These are phyloP conservation scores for Septoria petroselini DNA, from an alignment of 2,329 filamentous ascomycete genomes.

Conservation along the genomic window DNA sequence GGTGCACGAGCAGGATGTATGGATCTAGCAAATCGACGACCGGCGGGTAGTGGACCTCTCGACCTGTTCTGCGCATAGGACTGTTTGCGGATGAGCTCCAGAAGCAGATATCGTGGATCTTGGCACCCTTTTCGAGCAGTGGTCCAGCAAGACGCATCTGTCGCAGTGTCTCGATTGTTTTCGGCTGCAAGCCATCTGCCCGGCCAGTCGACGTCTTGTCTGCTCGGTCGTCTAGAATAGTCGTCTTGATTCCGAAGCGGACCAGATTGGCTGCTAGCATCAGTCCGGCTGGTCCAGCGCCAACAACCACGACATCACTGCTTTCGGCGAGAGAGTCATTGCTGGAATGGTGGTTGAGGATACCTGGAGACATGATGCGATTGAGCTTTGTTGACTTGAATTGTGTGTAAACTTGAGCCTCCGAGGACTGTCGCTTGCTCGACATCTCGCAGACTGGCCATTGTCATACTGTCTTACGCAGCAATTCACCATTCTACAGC, in stretches of 20 bases:
- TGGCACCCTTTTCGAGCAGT: conserved; percentile 63
- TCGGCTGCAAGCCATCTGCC: conserved; percentile 72
- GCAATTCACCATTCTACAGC: conserved; percentile 5
- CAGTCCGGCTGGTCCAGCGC: conserved; percentile 44
- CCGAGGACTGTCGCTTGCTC: conserved; percentile 14
- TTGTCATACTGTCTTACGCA: neutral
- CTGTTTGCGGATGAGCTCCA: conserved; percentile 50
- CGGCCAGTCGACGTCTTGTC: conserved; percentile 66
- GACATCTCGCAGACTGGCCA: conserved; percentile 1
- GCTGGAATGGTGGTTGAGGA: neutral
- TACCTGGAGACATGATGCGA: conserved; percentile 20
- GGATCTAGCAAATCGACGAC: conserved; percentile 53
- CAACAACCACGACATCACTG: conserved; percentile 36
- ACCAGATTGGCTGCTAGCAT: conserved; percentile 54
- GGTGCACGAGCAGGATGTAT: conserved; percentile 59
- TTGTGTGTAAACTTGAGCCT: neutral
- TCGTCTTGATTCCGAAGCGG: conserved; percentile 63
- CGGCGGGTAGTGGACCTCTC: conserved; percentile 65
- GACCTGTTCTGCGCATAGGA: conserved; percentile 58
- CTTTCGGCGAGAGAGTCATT: neutral
- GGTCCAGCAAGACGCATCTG: conserved; percentile 71
- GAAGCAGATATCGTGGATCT: conserved; percentile 71
- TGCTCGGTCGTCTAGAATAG: conserved; percentile 65
- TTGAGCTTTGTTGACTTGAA: conserved; percentile 7
- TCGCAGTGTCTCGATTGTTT: conserved; percentile 72